phyloP scores from a whole-genome alignment of 2,329 filamentous ascomycete species.

The Aspergillus pseudonomiae region DNA sequence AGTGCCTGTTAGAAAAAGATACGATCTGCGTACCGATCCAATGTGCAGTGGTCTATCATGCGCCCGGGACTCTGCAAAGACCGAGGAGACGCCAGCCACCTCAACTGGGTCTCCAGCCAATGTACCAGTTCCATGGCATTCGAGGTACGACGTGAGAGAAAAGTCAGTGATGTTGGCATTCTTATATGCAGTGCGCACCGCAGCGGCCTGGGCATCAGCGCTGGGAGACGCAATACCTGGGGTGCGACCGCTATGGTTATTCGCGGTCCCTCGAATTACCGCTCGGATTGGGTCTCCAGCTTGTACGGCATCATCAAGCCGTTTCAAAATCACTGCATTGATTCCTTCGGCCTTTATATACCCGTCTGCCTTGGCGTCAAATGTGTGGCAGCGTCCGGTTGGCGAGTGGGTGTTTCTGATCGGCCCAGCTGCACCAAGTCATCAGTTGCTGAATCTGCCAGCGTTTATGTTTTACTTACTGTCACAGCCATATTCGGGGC shows the following conservation, averaged over 20 bases:
- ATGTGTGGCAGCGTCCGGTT: conserved; percentile 28
- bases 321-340: conserved; percentile 31
- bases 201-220: conserved; percentile 22
- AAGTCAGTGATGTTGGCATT: conserved; percentile 28
- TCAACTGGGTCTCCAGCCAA: conserved; percentile 10
- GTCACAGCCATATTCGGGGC: conserved; percentile 30
- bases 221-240: conserved; percentile 25
- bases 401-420: conserved; percentile 37
- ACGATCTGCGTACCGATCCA: conserved; percentile 47
- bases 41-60: conserved; percentile 7
- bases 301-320: conserved; percentile 26
- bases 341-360: conserved; percentile 35
- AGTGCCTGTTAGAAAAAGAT: background rate
- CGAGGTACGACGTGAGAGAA: conserved; percentile 35
- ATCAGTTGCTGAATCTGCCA: background rate
- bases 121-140: conserved; percentile 41
- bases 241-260: conserved; percentile 26
- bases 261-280: conserved; percentile 27
- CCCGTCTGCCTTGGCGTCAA: conserved; percentile 30
- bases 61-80: background rate
- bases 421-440: background rate
- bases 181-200: conserved; percentile 38
- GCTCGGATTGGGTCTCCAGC: conserved; percentile 33
- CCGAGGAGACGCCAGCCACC: conserved; percentile 4
- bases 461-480: background rate